Conservation (phyloP, 2,329 filamentous ascomycete genomes). For the Diplodia sapinea region DNA sequence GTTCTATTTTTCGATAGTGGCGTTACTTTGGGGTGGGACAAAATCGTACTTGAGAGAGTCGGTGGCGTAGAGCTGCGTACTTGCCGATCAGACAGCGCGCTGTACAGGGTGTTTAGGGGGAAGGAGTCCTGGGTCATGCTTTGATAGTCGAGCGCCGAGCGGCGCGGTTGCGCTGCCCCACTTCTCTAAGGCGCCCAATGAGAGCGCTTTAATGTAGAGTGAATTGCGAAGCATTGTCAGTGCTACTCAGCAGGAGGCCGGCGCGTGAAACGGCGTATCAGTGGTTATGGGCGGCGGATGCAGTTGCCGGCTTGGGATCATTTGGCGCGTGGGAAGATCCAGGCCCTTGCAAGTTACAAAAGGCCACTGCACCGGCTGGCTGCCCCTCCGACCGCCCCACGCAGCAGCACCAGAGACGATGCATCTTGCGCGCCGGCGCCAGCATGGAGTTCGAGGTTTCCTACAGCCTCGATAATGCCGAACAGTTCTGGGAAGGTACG, state of each 20-base stretch:
- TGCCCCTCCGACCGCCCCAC: conserved; percentile 29
- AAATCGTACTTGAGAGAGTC: background rate
- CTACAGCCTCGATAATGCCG: conserved; percentile 74
- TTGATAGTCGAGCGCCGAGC: conserved; percentile 4
- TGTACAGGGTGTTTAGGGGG: conserved; percentile 24
- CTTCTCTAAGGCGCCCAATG: conserved; percentile 1
- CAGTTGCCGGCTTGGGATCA: conserved; percentile 21
- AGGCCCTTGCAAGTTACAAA: conserved; percentile 27
- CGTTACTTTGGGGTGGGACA: conserved; percentile 7
- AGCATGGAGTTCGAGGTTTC: conserved; percentile 72
- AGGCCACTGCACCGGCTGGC: conserved; percentile 21
- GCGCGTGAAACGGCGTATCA: background rate
- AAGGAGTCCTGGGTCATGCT: conserved; percentile 27
- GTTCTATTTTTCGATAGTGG: conserved; percentile 8
- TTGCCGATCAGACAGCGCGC: conserved; percentile 1
- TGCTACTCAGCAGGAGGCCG: background rate
- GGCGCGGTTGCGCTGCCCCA: background rate
- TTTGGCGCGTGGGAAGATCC: conserved; percentile 23
- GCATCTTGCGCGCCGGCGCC: conserved; percentile 46
- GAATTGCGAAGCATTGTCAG: background rate
- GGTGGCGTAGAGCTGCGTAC: background rate
- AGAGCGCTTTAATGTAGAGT: background rate
- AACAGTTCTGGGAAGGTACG: conserved; percentile 89
- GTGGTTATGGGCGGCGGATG: conserved; percentile 5
- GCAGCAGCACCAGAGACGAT: conserved; percentile 35